Evolutionary conservation across 2,329 filamentous ascomycete species (phyloP), one percentile per base, ranked within the genome.

Genomic region (Colletotrichum tropicale): DNA sequence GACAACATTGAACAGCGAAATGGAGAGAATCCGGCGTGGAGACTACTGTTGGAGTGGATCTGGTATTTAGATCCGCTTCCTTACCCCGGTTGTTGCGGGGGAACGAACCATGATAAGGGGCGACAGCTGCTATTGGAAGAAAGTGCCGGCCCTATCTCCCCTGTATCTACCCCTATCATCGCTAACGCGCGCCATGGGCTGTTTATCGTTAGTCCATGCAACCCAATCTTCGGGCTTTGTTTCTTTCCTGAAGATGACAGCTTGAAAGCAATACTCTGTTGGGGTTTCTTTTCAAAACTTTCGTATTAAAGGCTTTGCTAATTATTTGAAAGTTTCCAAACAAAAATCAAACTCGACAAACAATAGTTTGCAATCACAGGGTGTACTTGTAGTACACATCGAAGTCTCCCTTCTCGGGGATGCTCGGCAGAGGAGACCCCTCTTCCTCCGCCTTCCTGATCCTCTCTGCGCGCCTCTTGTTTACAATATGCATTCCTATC

Each of bases 401-500:
- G 24, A 21, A 55, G 65, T 67, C 65, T 16, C 65, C 65, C 65
- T 67, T 67, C 65, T 67, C 65, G n/a, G 38, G 65, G 13, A 67
- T 21, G 18, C 38, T 34, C 24, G 10, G 26, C 8, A 67, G 38
- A 3, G 65, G 38, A 15, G 38, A 56, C 7, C 65, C 38, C 13
- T 56, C 38, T 6, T 30, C 38, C 28, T 55, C 65, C 12, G 52
- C 65, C 28, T 67, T 52, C 38, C 52, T 55, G 24, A 61, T 30
- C 13, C 34, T 70, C 43, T 60, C 34, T 2, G 78, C 78, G 16
- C 83, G 82, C 65, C 79, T 78, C 26, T 78, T 77, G 75, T 82
- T 83, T 0, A 81, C 79, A 21, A 81, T 66, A 16, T 79, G 78
- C 13, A 83, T 79, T 9, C 80, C 77, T 1, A 74, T 70, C 78